Percentiles rank a stretch among this genome's conserved stretches.
phyloP scores from a whole-genome alignment of 2,329 filamentous ascomycete species.

The Mycosphaerella sp. region DNA sequence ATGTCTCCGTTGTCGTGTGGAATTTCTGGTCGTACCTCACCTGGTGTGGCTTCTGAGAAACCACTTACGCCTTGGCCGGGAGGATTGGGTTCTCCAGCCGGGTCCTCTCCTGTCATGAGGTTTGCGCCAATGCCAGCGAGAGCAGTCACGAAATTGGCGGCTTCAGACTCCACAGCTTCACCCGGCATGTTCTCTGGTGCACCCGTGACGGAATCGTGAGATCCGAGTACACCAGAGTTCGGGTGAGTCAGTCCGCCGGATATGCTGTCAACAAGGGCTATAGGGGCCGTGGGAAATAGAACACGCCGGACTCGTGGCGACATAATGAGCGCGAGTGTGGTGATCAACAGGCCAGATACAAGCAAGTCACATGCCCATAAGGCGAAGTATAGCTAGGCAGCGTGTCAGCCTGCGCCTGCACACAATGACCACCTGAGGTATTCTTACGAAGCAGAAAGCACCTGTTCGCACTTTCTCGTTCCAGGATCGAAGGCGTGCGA shows the following conservation, averaged over 20 bases:
- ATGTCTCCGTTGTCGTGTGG: background rate
- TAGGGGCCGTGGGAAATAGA: conserved; percentile 8
- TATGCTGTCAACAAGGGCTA: conserved; percentile 3
- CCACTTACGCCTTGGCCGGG: background rate
- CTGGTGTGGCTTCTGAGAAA: background rate
- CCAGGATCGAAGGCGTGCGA: conserved; percentile 3
- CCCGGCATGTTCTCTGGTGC: conserved; percentile 10
- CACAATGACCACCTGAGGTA: no score
- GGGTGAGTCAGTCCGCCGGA: conserved; percentile 7
- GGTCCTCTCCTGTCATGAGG: conserved; percentile 1
- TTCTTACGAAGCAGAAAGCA: conserved; percentile 1
- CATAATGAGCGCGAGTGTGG: background rate
- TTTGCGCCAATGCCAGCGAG: conserved; percentile 5
- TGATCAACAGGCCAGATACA: background rate
- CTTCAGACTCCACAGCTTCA: conserved; percentile 6
- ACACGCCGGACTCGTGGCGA: background rate
- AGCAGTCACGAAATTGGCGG: conserved; percentile 7
- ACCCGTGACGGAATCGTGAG: conserved; percentile 7
- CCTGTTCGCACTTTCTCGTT: conserved; percentile 5
- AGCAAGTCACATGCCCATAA: conserved; percentile 1
- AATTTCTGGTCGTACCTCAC: background rate
- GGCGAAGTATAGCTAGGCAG: background rate
- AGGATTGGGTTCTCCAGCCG: conserved; percentile 4
- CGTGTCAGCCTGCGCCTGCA: background rate
- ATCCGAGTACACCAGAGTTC: conserved; percentile 6